Evolutionary conservation across 176 grass and related monocot genomes (phyloP).

Genomic region (Areca catechu): DNA sequence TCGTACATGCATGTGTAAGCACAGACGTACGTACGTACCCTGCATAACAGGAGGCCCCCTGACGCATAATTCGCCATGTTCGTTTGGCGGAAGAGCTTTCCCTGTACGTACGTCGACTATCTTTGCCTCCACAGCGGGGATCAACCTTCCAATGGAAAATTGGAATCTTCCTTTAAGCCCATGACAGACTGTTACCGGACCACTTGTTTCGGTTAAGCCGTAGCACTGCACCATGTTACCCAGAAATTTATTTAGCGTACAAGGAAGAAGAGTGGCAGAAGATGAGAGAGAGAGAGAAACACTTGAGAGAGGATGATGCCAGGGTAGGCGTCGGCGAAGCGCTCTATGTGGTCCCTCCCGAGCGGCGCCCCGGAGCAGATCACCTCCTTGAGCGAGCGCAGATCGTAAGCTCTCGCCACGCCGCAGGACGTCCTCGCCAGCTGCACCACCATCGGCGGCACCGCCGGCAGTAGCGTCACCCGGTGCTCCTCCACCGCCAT

Average conservation of each 20-base stretch:
- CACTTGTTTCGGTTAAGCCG: conserved; percentile 38
- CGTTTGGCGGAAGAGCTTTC: conserved; percentile 18
- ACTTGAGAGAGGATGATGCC: conserved; percentile 23
- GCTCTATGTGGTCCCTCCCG: conserved; percentile 25
- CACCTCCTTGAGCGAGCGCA: conserved; percentile 24
- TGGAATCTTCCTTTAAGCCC: background rate
- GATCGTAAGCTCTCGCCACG: background rate
- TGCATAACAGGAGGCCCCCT: conserved; percentile 30
- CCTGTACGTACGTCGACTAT: conserved; percentile 27
- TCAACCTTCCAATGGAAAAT: conserved; percentile 30
- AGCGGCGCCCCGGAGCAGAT: conserved; percentile 36
- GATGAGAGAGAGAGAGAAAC: conserved; percentile 23
- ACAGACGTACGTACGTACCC: conserved; percentile 2
- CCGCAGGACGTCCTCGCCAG: conserved; percentile 19
- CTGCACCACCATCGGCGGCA: conserved; percentile 38
- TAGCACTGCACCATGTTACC: conserved; percentile 27
- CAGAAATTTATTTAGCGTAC: background rate
- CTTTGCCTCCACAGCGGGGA: conserved; percentile 25
- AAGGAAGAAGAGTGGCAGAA: conserved; percentile 26
- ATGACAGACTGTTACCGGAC: conserved; percentile 31
- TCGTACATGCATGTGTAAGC: too few species aligned
- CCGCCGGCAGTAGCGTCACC: conserved; percentile 30
- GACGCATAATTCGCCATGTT: conserved; percentile 37
- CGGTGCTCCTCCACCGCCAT: conserved; percentile 13
- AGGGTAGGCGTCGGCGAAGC: conserved; percentile 26